phyloP scores from a whole-genome alignment of 1,284 basidiomycete genomes.

The Chondrostereum purpureum region DNA sequence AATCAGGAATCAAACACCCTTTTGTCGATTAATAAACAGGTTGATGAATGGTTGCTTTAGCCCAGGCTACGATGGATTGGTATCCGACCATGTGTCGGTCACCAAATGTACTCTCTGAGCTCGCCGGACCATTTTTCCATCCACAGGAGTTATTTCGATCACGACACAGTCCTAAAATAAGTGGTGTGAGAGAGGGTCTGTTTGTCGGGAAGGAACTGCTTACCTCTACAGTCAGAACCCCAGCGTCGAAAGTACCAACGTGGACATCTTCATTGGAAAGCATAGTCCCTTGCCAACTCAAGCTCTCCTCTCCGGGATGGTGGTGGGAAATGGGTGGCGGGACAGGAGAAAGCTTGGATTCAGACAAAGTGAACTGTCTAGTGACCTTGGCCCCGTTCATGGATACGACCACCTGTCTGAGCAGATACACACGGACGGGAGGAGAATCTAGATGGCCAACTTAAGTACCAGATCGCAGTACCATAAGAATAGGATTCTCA shows the following conservation, averaged over 20 bases:
- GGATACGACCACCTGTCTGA: neutral
- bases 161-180: neutral
- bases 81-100: neutral
- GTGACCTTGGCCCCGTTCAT: neutral
- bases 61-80: no score
- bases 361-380: neutral
- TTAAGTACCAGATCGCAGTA: no score
- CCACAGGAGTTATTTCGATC: neutral
- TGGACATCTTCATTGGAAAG: neutral
- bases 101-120: neutral
- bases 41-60: no score
- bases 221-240: neutral
- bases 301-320: neutral
- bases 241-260: neutral
- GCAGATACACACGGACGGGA: neutral
- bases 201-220: no score
- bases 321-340: neutral
- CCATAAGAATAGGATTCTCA: no score
- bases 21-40: no score
- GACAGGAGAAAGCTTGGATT: neutral
- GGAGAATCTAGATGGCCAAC: neutral
- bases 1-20: no score
- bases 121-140: neutral
- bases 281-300: neutral
- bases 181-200: no score